Base-by-base conservation (phyloP, 495 filamentous ascomycete species). In the Penicillium egyptiacum region DNA sequence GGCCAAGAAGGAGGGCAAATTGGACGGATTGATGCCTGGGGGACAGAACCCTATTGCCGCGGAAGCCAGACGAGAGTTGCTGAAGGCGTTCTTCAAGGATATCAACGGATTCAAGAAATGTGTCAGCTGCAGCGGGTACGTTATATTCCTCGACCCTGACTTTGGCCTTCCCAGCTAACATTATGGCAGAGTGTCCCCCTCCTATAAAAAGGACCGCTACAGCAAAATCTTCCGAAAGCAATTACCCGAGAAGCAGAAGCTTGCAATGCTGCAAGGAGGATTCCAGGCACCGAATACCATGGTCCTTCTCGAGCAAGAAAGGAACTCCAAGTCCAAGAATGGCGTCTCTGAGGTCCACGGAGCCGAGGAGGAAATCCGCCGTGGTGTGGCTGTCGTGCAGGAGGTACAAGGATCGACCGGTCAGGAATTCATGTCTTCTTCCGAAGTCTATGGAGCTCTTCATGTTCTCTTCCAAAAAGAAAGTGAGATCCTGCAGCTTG, bases 161-260 rank as follows among this genome's bases (percentile, higher is more conserved):
- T 22, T 55, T 28, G 50, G 17, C 19, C 25, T 22, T 59, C 53
- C 46, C 40, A 54, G 26, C 58, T 59, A 43, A 55, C 60, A 57
- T 23, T 59, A 25, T 44, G 6, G 2, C 66, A 87, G 83, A 44
- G 82, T 90, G 35, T 88, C 89, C 22, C 91, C 91, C 19, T 75
- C 71, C 5, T 97, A 88, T 71, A 83, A 91, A 61, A 95, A 93
- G 64, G 92, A 98, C 59, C 81, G 86, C 25, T 92, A 81, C 66
- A 86, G 88, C 60, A 98, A 97, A 71, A 94, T 99, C 51, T 99
- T 97, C 71, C 85, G 92, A 63, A 93, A 91, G 65, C 79, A 87
- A 5, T 72, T 98, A 40, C 71, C 74, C 23, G 64, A 76, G 22
- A 96, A 93, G 69, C 82, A 89, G 5, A 84, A 80, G 62, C 81